Base-by-base conservation (phyloP, 208 protist genomes). In the Porcisia deanei region DNA sequence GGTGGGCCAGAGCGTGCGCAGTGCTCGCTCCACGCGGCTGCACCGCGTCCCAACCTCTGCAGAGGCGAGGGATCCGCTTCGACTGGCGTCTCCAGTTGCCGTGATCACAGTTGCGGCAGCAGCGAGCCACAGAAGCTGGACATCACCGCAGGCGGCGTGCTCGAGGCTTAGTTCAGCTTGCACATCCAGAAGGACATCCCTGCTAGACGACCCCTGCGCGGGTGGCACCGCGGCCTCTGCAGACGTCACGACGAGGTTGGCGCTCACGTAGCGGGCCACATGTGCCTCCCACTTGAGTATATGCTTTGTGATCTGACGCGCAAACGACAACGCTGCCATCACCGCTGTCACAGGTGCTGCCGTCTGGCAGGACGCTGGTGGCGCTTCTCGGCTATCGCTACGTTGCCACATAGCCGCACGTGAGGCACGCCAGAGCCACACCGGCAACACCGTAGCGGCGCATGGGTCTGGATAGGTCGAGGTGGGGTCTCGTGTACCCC, bases 201-300 rank as follows among this genome's bases (percentile, higher is more conserved):
- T 58, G 55, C 72, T 70, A 52, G 25, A 52, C 45, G 25, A 52
- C 45, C 9, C 12, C 0, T 63, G 61, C 4, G 2, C 8, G 2
- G 10, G 22, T 25, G 22, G 10, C 39, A 25, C n/a, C 18, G 9
- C 41, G 16, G 18, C n/a, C 14, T n/a, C 12, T 52, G 41, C 8
- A 55, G 74, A 53, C 9, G 39, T 2, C 10, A 22, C 41, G 43
- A 22, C 66, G 52, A 77, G 41, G 30, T 22, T 45, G 16, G 64
- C 66, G 37, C 6, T 60, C 65, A 49, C 77, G 77, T 77, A 81
- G 7, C 43, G 63, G 2, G 77, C 72, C 16, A 77, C 22, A 25
- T 61, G 71, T 37, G 77, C 71, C 58, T 81, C 77, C 77, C 77
- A 81, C 66, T 69, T 76, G 77, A 60, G 72, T 2, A 81, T 2